Percentiles rank a stretch among this genome's conserved stretches.
phyloP scores from a whole-genome alignment of 2,329 filamentous ascomycete genomes.

The Akanthomyces dipterigenus region DNA sequence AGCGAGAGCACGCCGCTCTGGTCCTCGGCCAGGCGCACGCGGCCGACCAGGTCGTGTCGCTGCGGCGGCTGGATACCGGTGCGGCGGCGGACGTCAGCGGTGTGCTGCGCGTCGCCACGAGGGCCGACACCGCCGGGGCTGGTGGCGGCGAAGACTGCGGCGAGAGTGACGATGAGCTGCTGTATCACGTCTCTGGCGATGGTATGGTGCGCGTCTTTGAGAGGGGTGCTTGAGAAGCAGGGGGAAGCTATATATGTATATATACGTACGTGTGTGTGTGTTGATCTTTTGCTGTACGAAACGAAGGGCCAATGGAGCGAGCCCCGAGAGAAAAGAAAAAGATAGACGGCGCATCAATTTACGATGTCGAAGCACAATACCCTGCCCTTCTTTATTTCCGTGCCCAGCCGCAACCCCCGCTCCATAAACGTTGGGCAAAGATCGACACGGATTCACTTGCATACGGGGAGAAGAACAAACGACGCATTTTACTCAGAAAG shows the following conservation, averaged over 20 bases:
- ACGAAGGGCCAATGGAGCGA: neutral
- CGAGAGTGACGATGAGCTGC: slow-evolving; percentile 61
- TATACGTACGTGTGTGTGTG: too few relatives aligned
- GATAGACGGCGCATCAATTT: too few relatives aligned
- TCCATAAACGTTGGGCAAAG: too few relatives aligned
- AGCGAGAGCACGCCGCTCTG: slow-evolving; percentile 65
- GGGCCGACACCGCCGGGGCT: slow-evolving; percentile 78
- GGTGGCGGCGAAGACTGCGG: slow-evolving; percentile 65
- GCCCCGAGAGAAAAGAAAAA: too few relatives aligned
- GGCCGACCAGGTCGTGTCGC: slow-evolving; percentile 62
- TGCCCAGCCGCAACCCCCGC: too few relatives aligned
- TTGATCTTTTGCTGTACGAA: too few relatives aligned
- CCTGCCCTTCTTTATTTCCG: too few relatives aligned
- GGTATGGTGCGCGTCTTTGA: slow-evolving; percentile 79
- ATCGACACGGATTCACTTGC: too few relatives aligned
- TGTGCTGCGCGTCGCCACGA: slow-evolving; percentile 69
- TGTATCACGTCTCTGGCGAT: slow-evolving; percentile 77
- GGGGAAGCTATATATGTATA: neutral
- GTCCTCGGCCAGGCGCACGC: slow-evolving; percentile 66
- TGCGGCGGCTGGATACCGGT: slow-evolving; percentile 76
- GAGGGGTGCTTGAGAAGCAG: slow-evolving; percentile 47
- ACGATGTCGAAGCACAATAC: too few relatives aligned
- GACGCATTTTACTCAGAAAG: too few relatives aligned
- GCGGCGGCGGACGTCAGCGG: slow-evolving; percentile 88
- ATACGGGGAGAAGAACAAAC: too few relatives aligned